Evolutionary conservation across 2,329 filamentous ascomycete genomes (phyloP), one percentile per base, ranked within the genome.

Genomic region (Thermothelomyces thermophilus): DNA sequence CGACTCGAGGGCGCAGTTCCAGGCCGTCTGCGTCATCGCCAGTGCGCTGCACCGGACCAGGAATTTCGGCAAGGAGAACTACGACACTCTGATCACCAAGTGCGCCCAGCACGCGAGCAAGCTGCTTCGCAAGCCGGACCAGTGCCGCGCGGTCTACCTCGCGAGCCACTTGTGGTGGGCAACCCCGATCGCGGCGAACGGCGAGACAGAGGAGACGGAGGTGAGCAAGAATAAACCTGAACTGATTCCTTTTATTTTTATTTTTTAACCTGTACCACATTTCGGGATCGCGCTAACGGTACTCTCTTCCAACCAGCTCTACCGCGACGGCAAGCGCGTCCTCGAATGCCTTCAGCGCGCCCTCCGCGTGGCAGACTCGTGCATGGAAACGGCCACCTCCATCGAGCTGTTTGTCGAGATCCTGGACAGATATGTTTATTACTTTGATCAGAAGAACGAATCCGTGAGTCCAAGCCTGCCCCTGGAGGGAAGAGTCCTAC

Each of bases 401-500:
- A 93, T 98, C 41, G 94, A 98, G 70, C 78, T 98, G 42, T 98
- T 98, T 69, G 91, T 98, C 50, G 93, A 98, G 71, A 98, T 98
- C 56, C 73, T 98, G 49, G 96, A 98, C 68, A 83, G 93, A 68
- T 98, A 98, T 66, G 90, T 97, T 46, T 98, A 98, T 69, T 98
- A 97, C 73, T 98, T 96, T 72, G 93, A 98, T 68, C 91, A 98
- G 68, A 89, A 95, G 66, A 98, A 98, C 69, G 93, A 98, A 71
- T 90, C 90, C 58, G 93, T 80, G 66, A 63, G 76, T 19, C 3
- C 5, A 16, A 10, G 8, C 5, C 3, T 10, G 9, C 2, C 16
- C 11, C 14, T 19, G 2, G 5, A 22, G 5, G 7, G 39, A 3
- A 3, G 2, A 11, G n/a, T n/a, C n/a, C n/a, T 2, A 17, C 7